Percentiles rank a stretch among this genome's conserved stretches.
Conservation (phyloP, 2,329 filamentous ascomycete genomes). For the Penicillium sp. region DNA sequence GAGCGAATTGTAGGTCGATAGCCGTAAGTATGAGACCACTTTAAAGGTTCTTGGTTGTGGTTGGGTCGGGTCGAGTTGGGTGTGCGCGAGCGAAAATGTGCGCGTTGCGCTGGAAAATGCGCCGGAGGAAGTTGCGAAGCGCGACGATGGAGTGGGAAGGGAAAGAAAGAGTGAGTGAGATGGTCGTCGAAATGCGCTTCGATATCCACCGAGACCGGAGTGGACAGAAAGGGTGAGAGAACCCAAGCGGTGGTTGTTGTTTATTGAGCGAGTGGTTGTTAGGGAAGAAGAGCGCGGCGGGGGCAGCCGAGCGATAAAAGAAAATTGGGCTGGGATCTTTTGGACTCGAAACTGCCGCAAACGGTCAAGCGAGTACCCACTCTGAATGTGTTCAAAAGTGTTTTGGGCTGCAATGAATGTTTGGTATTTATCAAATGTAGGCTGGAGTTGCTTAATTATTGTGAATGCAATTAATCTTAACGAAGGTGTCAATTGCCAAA, state of each 20-base stretch:
- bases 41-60: not conserved
- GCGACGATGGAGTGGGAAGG: constrained; percentile 14
- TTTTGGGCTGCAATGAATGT: not conserved
- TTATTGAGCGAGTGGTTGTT: constrained; percentile 15
- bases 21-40: not conserved
- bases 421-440: not conserved
- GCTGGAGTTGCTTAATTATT: not conserved
- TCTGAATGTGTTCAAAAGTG: not conserved
- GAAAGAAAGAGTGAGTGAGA: constrained; percentile 18
- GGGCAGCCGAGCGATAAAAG: constrained; percentile 23
- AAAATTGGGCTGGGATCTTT: constrained; percentile 15
- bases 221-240: constrained; percentile 50
- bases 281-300: constrained; percentile 14
- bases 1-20: not conserved
- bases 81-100: constrained; percentile 24
- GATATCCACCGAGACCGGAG: constrained; percentile 19
- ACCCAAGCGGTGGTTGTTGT: constrained; percentile 58
- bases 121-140: constrained; percentile 31
- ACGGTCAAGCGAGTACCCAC: constrained; percentile 23
- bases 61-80: constrained; percentile 11
- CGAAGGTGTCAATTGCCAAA: not conserved
- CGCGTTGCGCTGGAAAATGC: constrained; percentile 26
- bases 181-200: constrained; percentile 23
- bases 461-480: not conserved
- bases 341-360: constrained; percentile 12